These are phyloP conservation scores for Kodamaea fungicola DNA, from an alignment of 1,139 yeast species.

Conservation along the genomic window DNA sequence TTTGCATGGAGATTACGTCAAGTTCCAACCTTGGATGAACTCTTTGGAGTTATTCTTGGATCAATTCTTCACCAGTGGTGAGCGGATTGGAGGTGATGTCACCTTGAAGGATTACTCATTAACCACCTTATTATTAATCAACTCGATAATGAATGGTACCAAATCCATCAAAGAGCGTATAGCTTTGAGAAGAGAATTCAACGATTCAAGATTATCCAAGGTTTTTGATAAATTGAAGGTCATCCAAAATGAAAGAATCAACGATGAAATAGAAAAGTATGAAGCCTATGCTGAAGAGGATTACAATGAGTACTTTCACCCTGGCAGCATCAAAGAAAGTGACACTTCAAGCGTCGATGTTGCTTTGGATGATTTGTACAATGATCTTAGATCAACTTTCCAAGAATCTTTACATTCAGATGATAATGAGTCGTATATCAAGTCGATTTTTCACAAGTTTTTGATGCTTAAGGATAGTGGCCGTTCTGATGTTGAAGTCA, in stretches of 20 bases:
- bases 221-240: slow-evolving; percentile 37
- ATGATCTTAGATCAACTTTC: slow-evolving; percentile 15
- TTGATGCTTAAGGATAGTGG: slow-evolving; percentile 23
- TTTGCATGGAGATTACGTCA: slow-evolving; percentile 30
- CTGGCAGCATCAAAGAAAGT: slow-evolving; percentile 8
- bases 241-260: slow-evolving; percentile 37
- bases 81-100: slow-evolving; percentile 16
- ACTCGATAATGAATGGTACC: slow-evolving; percentile 39
- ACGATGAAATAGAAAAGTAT: slow-evolving; percentile 45
- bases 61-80: slow-evolving; percentile 24
- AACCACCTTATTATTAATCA: slow-evolving; percentile 43
- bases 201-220: slow-evolving; percentile 35
- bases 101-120: slow-evolving; percentile 40
- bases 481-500: slow-evolving; percentile 17
- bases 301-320: slow-evolving; percentile 17
- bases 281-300: slow-evolving; percentile 42
- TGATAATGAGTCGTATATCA: slow-evolving; percentile 14
- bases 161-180: slow-evolving; percentile 28
- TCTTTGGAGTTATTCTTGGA: slow-evolving; percentile 36
- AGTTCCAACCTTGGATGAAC: slow-evolving; percentile 43
- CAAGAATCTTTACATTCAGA: slow-evolving; percentile 9
- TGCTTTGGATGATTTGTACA: slow-evolving; percentile 21
- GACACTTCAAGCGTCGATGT: slow-evolving; percentile 11
- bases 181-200: slow-evolving; percentile 36
- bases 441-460: slow-evolving; percentile 24